Evolutionary conservation across 768 basidiomycete genomes (phyloP).

Genomic region (Tylopilus sp.): DNA sequence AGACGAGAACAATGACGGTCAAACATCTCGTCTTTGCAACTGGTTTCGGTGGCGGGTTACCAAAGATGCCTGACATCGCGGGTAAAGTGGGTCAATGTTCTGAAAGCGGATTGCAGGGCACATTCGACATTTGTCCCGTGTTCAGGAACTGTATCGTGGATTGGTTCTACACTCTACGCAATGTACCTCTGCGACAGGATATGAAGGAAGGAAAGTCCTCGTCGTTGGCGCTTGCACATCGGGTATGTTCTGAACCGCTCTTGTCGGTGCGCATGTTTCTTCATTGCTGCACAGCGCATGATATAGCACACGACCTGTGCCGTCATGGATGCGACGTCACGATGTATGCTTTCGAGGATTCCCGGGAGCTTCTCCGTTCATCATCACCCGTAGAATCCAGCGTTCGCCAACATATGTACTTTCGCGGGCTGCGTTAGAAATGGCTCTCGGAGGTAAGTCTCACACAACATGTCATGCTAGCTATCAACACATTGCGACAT

Average conservation of each 20-base stretch:
- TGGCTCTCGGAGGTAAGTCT: constrained; percentile 13
- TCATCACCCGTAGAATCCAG: constrained; percentile 19
- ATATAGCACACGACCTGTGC: constrained; percentile 36
- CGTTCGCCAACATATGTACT: constrained; percentile 30
- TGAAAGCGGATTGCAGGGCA: neutral
- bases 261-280: neutral
- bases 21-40: constrained; percentile 57
- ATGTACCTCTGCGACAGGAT: constrained; percentile 43
- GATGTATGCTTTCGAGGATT: constrained; percentile 11
- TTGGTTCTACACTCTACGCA: constrained; percentile 49
- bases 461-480: neutral
- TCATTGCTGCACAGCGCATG: constrained; percentile 29
- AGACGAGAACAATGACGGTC: constrained; percentile 32
- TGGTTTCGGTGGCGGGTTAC: constrained; percentile 46
- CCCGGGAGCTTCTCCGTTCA: constrained; percentile 27
- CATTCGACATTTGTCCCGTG: neutral
- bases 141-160: constrained; percentile 50
- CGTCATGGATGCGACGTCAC: constrained; percentile 29
- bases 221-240: constrained; percentile 65
- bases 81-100: constrained; percentile 34
- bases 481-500: neutral
- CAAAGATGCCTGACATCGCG: constrained; percentile 44
- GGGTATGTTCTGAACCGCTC: constrained; percentile 30
- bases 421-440: constrained; percentile 11
- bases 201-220: constrained; percentile 59